These are phyloP conservation scores for Asterophora lycoperdoides DNA, from an alignment of 768 basidiomycete species.

Conservation along the genomic window DNA sequence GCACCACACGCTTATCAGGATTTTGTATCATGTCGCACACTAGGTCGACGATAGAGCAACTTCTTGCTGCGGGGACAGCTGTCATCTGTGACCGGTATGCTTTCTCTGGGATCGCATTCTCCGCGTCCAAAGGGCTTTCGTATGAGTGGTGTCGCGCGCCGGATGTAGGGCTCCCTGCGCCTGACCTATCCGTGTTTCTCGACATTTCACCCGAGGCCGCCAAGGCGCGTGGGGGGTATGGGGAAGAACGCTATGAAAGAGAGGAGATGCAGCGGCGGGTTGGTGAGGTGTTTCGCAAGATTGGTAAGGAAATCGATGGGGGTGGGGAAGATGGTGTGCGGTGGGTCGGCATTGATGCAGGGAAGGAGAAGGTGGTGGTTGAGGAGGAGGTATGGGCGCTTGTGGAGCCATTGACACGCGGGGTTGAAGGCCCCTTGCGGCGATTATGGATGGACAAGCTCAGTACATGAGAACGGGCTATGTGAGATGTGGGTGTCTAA, in stretches of 20 bases:
- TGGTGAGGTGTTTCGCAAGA: conserved; percentile 50
- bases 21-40: neutral
- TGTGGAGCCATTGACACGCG: conserved; percentile 40
- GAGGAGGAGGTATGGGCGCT: conserved; percentile 50
- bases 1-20: neutral
- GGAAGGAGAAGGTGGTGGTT: conserved; percentile 44
- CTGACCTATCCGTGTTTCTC: conserved; percentile 86
- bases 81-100: conserved; percentile 93
- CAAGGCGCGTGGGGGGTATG: conserved; percentile 70
- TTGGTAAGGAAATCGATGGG: conserved; percentile 47
- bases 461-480: neutral
- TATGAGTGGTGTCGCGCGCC: conserved; percentile 84
- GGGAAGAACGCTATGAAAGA: conserved; percentile 84
- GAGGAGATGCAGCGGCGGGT: conserved; percentile 71
- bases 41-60: conserved; percentile 57
- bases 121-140: conserved; percentile 61
- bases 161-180: conserved; percentile 83
- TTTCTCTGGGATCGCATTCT: conserved; percentile 94
- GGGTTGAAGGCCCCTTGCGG: conserved; percentile 38
- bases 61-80: conserved; percentile 59
- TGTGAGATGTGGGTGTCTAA: too few species aligned
- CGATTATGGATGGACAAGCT: conserved; percentile 44
- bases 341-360: conserved; percentile 63
- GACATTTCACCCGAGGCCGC: conserved; percentile 73
- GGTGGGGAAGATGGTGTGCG: conserved; percentile 15